Conservation (phyloP, 495 filamentous ascomycete species). For the Friedmanniomyces endolithicus region DNA sequence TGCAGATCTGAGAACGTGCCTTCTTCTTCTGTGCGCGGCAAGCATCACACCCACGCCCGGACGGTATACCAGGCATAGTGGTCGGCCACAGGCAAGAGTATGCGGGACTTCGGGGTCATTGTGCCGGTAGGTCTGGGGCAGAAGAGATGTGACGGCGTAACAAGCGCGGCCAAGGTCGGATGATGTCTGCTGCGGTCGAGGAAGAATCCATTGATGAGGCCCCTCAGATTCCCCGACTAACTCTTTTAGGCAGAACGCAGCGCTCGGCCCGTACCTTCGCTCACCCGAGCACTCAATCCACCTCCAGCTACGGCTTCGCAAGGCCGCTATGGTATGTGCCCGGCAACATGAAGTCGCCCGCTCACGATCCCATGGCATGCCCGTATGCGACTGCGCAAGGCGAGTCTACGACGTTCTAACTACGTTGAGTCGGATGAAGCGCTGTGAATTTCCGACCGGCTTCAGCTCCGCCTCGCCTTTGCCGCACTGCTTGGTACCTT, state of each 20-base stretch:
- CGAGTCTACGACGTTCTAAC: not conserved
- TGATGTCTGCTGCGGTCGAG: not conserved
- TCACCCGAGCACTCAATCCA: not conserved
- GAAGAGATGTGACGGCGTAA: too few relatives aligned
- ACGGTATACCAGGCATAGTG: slow-evolving; percentile 19
- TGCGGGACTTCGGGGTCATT: not conserved
- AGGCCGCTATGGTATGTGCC: too few relatives aligned
- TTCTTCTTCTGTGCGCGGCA: slow-evolving; percentile 20
- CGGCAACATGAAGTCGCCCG: too few relatives aligned
- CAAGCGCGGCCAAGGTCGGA: too few relatives aligned
- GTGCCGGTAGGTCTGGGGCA: too few relatives aligned
- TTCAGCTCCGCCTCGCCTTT: too few relatives aligned
- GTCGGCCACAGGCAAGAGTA: not conserved
- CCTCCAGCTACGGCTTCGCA: too few relatives aligned
- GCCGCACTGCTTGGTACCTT: too few relatives aligned
- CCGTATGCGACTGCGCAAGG: not conserved
- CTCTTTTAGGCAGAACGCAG: not conserved
- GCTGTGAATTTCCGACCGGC: not conserved
- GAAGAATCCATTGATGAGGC: not conserved
- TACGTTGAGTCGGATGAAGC: not conserved
- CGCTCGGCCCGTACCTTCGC: not conserved
- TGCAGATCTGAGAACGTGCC: not conserved
- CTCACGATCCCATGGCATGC: not conserved
- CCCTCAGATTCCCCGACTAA: not conserved
- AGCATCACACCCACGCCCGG: slow-evolving; percentile 12